Base-by-base conservation (phyloP, 2,329 filamentous ascomycete genomes). In the Penicillium expansum region DNA sequence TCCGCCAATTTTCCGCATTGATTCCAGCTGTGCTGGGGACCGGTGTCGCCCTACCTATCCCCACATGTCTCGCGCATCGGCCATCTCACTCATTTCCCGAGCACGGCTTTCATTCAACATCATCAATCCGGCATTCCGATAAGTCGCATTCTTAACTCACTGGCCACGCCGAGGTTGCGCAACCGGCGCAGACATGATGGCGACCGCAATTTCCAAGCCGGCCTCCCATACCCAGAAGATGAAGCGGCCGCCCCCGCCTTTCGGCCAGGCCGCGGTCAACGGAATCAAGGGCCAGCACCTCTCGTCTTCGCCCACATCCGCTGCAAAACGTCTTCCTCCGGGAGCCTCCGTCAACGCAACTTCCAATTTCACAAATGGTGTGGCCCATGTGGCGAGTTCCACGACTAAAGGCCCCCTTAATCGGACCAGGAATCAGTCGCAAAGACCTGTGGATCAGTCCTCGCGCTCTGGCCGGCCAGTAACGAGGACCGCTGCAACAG, bases 191-290 rank as follows among this genome's bases (percentile, higher is more conserved):
- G 62, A 60, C 64, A 70, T 53, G 48, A 78, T 78, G 77, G 76
- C 76, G 52, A 79, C 76, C 48, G 74, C 74, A 51, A 70, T 79
- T 47, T 76, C 76, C 41, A 77, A 77, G 66, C 73, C 73, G 48
- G 69, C 72, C 55, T 71, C 77, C 48, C 72, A 77, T 64, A 71
- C 77, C 58, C 69, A 73, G 63, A 91, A 91, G 76, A 82, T 84
- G 62, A 91, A 91, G 76, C 86, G 87, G 35, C 86, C 86, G 59
- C 78, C 83, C 51, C 85, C 86, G 37, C 81, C 86, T 45, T 82
- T 85, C 43, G 83, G 88, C 56, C 86, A 88, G 71, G 83, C 85
- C 48, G 74, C 75, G 57, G 65, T 74, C 58, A 89, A 89, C 73
- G 85, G 86, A 33, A 75, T 78, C 57, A 77, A 78, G 62, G 75